These are phyloP conservation scores for Juglanconis juglandina DNA, from an alignment of 2,329 filamentous ascomycete species.

Conservation along the genomic window DNA sequence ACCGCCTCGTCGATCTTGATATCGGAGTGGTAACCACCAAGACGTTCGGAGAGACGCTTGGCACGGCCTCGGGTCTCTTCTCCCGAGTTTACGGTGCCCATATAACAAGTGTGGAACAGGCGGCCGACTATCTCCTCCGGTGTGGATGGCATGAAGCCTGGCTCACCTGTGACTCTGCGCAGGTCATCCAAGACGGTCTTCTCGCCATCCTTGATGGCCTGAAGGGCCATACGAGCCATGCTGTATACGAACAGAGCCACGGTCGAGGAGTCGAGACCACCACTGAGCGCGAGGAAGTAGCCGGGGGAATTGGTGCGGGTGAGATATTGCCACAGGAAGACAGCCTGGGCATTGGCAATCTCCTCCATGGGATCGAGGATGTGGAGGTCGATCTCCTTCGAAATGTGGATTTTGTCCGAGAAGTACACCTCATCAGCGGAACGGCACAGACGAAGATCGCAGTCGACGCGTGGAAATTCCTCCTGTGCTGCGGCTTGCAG, in stretches of 20 bases:
- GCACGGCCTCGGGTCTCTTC: constrained; percentile 59
- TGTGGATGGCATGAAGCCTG: constrained; percentile 11
- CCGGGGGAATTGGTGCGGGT: constrained; percentile 19
- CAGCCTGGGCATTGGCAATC: constrained; percentile 27
- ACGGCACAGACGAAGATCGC: constrained; percentile 22
- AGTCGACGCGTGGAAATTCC: constrained; percentile 20
- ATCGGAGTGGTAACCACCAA: constrained; percentile 68
- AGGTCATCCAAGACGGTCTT: constrained; percentile 18
- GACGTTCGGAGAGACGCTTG: constrained; percentile 52
- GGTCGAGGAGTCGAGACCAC: constrained; percentile 21
- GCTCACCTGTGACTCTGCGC: constrained; percentile 18
- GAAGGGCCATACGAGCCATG: constrained; percentile 20
- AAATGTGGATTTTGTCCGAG: constrained; percentile 12
- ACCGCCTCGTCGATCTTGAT: constrained; percentile 69
- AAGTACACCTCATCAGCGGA: constrained; percentile 25
- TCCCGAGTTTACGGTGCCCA: constrained; percentile 59
- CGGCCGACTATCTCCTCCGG: constrained; percentile 20
- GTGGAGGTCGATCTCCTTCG: constrained; percentile 15
- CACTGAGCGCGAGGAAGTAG: constrained; percentile 20
- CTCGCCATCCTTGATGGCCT: constrained; percentile 18
- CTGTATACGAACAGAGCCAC: constrained; percentile 22
- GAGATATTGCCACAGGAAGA: constrained; percentile 22
- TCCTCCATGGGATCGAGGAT: constrained; percentile 29
- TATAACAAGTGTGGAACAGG: constrained; percentile 46
- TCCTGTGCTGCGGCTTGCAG: constrained; percentile 20